Conservation (phyloP, 169 alveolate genomes). For the Eimeria brunetti region DNA sequence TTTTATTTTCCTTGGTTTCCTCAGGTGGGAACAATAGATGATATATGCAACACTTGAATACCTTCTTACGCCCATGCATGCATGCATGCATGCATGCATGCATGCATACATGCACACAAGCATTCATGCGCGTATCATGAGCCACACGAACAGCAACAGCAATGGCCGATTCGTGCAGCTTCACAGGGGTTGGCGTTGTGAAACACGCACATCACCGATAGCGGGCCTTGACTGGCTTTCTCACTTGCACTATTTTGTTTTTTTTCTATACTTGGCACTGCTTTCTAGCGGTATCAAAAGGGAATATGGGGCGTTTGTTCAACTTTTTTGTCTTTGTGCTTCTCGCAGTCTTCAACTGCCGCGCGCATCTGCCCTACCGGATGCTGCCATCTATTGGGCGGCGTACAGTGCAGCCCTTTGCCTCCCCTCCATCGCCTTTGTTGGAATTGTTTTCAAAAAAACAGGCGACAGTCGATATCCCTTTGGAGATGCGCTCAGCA, state of each 20-base stretch:
- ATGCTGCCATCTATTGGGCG: neutral
- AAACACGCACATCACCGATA: no score
- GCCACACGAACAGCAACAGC: no score
- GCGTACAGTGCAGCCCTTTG: neutral
- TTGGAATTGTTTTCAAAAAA: neutral
- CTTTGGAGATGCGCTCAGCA: neutral
- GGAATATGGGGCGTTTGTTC: neutral
- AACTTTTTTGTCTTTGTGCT: neutral
- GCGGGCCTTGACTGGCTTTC: no score
- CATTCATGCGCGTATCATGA: neutral
- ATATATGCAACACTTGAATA: neutral
- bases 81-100: neutral
- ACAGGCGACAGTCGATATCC: conserved; percentile 9
- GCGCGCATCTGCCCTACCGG: conserved; percentile 56
- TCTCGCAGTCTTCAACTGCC: conserved; percentile 22
- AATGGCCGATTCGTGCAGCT: no score
- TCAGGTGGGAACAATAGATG: conserved; percentile 8
- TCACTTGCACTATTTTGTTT: neutral
- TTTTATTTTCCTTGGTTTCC: conserved; percentile 21
- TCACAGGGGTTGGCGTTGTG: no score
- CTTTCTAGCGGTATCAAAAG: neutral
- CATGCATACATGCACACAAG: neutral
- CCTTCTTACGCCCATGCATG: no score
- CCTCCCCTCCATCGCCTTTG: neutral
- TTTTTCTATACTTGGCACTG: neutral